These are phyloP conservation scores for Stropharia rugosoannulata DNA, from an alignment of 768 basidiomycete species.

Conservation along the genomic window DNA sequence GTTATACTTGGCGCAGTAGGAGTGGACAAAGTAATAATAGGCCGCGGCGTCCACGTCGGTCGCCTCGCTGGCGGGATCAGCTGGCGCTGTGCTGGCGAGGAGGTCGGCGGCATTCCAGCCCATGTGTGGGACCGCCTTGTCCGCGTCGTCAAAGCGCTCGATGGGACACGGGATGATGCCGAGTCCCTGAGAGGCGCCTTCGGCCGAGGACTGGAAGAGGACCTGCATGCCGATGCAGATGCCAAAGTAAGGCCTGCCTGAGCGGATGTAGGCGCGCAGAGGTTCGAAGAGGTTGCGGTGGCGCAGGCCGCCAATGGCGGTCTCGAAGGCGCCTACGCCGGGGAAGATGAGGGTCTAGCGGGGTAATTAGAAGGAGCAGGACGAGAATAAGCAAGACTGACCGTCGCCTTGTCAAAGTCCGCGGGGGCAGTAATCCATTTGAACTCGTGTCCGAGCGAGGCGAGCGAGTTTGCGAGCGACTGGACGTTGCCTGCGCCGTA, in stretches of 20 bases:
- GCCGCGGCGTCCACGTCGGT: constrained; percentile 44
- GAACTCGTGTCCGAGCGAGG: constrained; percentile 80
- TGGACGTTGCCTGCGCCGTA: constrained; percentile 96
- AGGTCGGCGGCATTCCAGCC: constrained; percentile 89
- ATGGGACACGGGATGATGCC: constrained; percentile 84
- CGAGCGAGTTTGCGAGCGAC: constrained; percentile 90
- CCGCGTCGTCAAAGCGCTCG: constrained; percentile 61
- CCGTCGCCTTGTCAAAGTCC: constrained; percentile 88
- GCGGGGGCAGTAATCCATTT: constrained; percentile 80
- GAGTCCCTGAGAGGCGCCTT: constrained; percentile 76
- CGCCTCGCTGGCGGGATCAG: constrained; percentile 37
- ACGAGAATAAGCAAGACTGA: constrained; percentile 43
- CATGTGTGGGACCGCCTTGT: constrained; percentile 96
- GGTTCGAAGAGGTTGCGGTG: constrained; percentile 77
- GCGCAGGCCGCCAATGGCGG: constrained; percentile 77
- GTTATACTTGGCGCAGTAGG: constrained; percentile 82
- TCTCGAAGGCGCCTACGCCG: constrained; percentile 92
- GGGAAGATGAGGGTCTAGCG: constrained; percentile 91
- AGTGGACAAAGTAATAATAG: constrained; percentile 97
- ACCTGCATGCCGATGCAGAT: constrained; percentile 99
- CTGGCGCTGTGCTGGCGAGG: constrained; percentile 35
- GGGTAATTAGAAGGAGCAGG: constrained; percentile 6
- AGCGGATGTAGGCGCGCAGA: constrained; percentile 76
- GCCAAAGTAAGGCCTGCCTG: constrained; percentile 92
- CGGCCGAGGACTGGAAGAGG: constrained; percentile 84